Evolutionary conservation across 176 grass and related monocot genomes (phyloP), one percentile per base, ranked within the genome.

Genomic region (Carex pumila): DNA sequence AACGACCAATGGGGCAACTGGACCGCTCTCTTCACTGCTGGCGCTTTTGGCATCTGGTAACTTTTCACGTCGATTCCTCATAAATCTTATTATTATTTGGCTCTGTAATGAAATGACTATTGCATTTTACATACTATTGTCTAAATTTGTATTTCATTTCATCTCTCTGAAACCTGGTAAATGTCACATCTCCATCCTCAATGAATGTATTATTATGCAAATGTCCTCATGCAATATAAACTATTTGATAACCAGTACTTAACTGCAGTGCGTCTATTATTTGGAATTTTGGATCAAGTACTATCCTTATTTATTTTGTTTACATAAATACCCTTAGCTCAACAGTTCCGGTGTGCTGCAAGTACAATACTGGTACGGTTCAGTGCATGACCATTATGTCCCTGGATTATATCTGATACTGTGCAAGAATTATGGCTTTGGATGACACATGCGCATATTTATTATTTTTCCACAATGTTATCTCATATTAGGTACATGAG

Each of bases 1-100:
- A 22, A 79, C 10, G 89, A 93, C 71, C 88, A 93, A 64, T 93
- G 91, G 94, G 89, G 91, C 71, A 97, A 90, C 91, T 90, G 89
- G 91, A 94, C 90, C 73, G 87, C 90, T 70, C 89, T 97, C 77
- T 86, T 97, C 19, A 47, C 81, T 45, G 65, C 72, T 12, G 91
- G 84, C 12, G 91, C 91, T 29, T 83, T 94, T 72, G 94, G 94
- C 71, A 85, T 94, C 79, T 97, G 94, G 94, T 97, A 53, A 18
- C 10, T 31, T 69, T 61, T 63, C 53, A 83, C 74, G 66, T 43
- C 49, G 19, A 55, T 55, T 1, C 4, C 19, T 61, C 19, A 2
- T 18, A 21, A 17, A 60, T 34, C 17, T 34, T 2, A 34, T 58
- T 31, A 13, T 47, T 47, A 47, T 47, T 47, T 47, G 43, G 43